Base-by-base conservation (phyloP, 2,329 filamentous ascomycete genomes). In the Aspergillus luchuensis region DNA sequence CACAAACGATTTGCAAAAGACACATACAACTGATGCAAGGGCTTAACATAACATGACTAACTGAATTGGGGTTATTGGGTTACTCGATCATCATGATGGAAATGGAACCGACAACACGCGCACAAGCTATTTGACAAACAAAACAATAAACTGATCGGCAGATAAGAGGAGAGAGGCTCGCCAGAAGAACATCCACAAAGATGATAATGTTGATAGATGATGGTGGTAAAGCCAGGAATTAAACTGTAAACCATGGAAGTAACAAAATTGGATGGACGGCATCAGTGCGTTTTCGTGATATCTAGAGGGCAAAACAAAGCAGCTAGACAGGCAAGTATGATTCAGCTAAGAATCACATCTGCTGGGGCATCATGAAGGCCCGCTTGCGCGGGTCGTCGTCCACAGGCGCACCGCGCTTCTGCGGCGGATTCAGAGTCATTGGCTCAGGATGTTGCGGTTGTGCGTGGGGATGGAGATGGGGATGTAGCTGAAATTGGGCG, bases 351-450 rank as follows among this genome's bases (percentile, higher is more conserved):
- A 43, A 36, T 56, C 19, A 56, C 53, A 56, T 56, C 49, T 67
- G 59, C 43, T 66, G 65, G 11, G 61, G 63, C 59, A 68, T 64
- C 10, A 68, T 60, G 38, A 63, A 68, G 25, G 65, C 63, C 23
- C 66, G 63, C 43, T 68, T 68, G 28, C 66, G 65, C 2, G 66
- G 66, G 30, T 68, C 66, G 13, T 68, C 65, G 30, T 66, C 65
- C 15, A 49, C 52, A 21, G 63, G 53, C 3, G 59, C 45, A 2
- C 60, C 56, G 19, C 66, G 65, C 58, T 68, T 68, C 43, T 68
- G 66, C 8, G 57, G 47, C 25, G 62, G 63, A 41, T 67, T 67
- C 58, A 68, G 45, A 17, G 52, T 48, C 66, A 68, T 64, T 13
- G 65, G 54, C 8, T 65, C 65, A 5, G 60, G 30, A 38, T 58